Percentiles rank a stretch among this genome's conserved stretches.
phyloP scores from a whole-genome alignment of 345 rosid species.

The Heritiera fomes region DNA sequence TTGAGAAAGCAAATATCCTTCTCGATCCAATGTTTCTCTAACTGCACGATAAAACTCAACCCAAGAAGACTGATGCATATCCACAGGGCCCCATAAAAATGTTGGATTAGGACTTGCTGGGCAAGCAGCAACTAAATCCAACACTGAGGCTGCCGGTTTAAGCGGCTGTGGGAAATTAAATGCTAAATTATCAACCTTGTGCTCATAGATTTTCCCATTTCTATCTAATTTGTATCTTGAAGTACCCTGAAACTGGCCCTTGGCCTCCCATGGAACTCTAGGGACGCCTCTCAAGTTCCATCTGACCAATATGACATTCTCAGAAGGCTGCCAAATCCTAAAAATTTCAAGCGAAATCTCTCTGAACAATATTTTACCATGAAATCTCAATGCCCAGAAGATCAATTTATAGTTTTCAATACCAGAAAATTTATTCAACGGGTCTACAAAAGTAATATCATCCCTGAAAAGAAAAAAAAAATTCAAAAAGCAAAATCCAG shows the following conservation, averaged over 20 bases:
- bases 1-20: slow-evolving; percentile 38
- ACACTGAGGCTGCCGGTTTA: slow-evolving; percentile 70
- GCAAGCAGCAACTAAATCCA: slow-evolving; percentile 79
- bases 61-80: slow-evolving; percentile 68
- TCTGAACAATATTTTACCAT: slow-evolving; percentile 77
- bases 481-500: neutral
- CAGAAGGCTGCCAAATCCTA: slow-evolving; percentile 97
- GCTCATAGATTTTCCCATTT: slow-evolving; percentile 83
- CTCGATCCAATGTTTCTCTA: slow-evolving; percentile 53
- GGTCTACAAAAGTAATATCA: slow-evolving; percentile 76
- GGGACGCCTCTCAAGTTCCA: slow-evolving; percentile 92
- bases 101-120: slow-evolving; percentile 91
- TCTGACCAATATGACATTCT: slow-evolving; percentile 84
- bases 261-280: slow-evolving; percentile 95
- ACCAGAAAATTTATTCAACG: slow-evolving; percentile 78
- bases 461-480: slow-evolving; percentile 50
- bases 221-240: slow-evolving; percentile 87
- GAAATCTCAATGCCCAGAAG: slow-evolving; percentile 91
- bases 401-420: slow-evolving; percentile 77
- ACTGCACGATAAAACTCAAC: slow-evolving; percentile 66
- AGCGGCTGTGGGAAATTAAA: slow-evolving; percentile 80
- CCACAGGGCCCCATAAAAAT: slow-evolving; percentile 62
- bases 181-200: slow-evolving; percentile 88
- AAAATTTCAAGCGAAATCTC: slow-evolving; percentile 78
- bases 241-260: slow-evolving; percentile 90